Base-by-base conservation (phyloP, 345 rosid species). In the Geranium brycei region DNA sequence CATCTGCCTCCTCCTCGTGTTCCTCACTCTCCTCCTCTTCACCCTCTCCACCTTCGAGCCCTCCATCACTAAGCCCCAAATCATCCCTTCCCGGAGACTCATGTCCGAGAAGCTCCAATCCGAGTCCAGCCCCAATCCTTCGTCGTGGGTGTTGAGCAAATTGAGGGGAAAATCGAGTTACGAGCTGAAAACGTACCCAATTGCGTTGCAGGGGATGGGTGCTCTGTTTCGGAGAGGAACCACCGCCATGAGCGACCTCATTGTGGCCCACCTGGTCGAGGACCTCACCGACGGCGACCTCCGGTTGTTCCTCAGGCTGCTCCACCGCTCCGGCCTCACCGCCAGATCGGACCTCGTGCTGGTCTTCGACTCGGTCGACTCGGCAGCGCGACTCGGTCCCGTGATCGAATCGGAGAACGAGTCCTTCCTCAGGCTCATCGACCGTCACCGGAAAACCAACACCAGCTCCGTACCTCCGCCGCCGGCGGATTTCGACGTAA, bases 311-410 rank as follows among this genome's bases (percentile, higher is more conserved):
- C 28, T 23, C 28, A 23, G 28, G 28, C 28, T 23, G 28, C 28
- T 23, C 28, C 28, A 23, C 28, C 28, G 28, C 28, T 23, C 28
- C 28, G 28, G 28, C 1, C 28, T 23, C 59, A 77, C 86, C 17
- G 80, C 92, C 0, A 73, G 70, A 76, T 82, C 96, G 16, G 99
- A 93, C 74, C 19, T 72, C 5, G 85, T 83, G 41, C 71, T 93
- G 6, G 58, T 93, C 30, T 82, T 83, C 64, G 57, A 47, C 19
- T 67, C 51, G 0, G 61, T 83, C 64, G 57, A 47, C 19, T 67
- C 51, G 0, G 61, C 51, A 1, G 60, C 76, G 5, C 75, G 83
- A 59, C 81, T 85, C 65, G 55, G 63, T 6, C 23, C 55, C 10
- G 28, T 23, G 28, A 23, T 23, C 28, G 28, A 23, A 23, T 23